phyloP scores from a whole-genome alignment of 495 filamentous ascomycete genomes.

The Penicillium soppii region DNA sequence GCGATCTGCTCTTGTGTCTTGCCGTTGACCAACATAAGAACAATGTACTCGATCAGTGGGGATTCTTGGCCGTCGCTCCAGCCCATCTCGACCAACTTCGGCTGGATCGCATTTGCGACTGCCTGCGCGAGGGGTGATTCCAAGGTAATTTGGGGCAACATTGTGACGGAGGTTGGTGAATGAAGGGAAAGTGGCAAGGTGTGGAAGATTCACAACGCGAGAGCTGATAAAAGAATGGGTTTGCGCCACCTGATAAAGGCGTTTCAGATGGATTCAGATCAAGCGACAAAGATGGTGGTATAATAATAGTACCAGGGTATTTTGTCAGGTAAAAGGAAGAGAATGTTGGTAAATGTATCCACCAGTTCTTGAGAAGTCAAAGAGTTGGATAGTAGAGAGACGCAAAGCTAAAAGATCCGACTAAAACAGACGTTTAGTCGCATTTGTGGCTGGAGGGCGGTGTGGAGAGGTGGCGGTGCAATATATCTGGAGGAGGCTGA shows the following conservation, averaged over 20 bases:
- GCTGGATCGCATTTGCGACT: conserved; percentile 75
- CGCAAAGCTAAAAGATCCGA: conserved; percentile 5
- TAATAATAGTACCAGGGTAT: neutral
- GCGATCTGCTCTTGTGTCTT: conserved; percentile 89
- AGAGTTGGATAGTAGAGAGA: neutral
- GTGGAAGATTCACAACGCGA: conserved; percentile 3
- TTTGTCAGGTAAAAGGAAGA: neutral
- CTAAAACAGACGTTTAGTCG: neutral
- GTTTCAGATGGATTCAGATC: conserved; percentile 2
- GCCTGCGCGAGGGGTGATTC: conserved; percentile 70
- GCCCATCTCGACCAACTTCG: conserved; percentile 92
- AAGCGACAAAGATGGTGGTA: neutral
- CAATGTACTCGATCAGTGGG: conserved; percentile 90
- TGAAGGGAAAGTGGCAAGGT: neutral
- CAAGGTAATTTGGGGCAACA: conserved; percentile 22
- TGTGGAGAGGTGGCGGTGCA: neutral
- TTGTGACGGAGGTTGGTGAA: conserved; percentile 5
- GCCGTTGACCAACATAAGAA: conserved; percentile 93
- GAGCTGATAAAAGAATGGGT: conserved; percentile 8
- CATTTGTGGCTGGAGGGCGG: conserved; percentile 2
- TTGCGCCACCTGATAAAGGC: conserved; percentile 12
- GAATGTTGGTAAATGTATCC: neutral
- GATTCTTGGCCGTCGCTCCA: conserved; percentile 84
- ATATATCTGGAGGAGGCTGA: too few species aligned
- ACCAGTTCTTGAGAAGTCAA: neutral